These are phyloP conservation scores for Dispira simplex DNA, from an alignment of 192 early-diverging fungal species.

Conservation along the genomic window DNA sequence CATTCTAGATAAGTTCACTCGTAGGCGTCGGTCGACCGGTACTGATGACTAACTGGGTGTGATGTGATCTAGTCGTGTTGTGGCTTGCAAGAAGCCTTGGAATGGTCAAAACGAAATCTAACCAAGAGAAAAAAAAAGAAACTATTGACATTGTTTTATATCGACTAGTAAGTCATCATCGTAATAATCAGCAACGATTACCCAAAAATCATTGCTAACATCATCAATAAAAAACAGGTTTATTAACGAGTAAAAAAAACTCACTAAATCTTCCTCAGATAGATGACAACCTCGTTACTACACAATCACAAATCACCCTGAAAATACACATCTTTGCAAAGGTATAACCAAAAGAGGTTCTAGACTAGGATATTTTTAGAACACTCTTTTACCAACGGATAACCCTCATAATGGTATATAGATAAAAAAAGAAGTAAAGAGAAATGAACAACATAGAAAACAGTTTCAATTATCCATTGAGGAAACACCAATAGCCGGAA, in stretches of 20 bases:
- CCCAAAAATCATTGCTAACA: too few relatives aligned
- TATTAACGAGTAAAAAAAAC: too few relatives aligned
- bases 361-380: too few relatives aligned
- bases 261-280: too few relatives aligned
- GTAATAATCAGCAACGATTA: background rate
- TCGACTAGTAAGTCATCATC: background rate
- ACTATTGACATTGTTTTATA: background rate
- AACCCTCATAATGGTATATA: background rate
- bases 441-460: background rate
- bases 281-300: too few relatives aligned
- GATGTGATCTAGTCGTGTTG: background rate
- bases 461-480: background rate
- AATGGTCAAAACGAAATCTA: background rate
- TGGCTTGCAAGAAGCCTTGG: background rate
- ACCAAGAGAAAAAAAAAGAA: too few relatives aligned
- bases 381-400: too few relatives aligned
- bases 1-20: constrained; percentile 11
- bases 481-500: background rate
- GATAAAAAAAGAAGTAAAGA: background rate
- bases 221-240: too few relatives aligned
- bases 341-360: too few relatives aligned
- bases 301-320: too few relatives aligned
- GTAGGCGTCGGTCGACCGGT: background rate
- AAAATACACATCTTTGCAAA: too few relatives aligned
- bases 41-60: background rate